These are phyloP conservation scores for Megacollybia platyphylla DNA, from an alignment of 1,284 basidiomycete genomes.

Conservation along the genomic window DNA sequence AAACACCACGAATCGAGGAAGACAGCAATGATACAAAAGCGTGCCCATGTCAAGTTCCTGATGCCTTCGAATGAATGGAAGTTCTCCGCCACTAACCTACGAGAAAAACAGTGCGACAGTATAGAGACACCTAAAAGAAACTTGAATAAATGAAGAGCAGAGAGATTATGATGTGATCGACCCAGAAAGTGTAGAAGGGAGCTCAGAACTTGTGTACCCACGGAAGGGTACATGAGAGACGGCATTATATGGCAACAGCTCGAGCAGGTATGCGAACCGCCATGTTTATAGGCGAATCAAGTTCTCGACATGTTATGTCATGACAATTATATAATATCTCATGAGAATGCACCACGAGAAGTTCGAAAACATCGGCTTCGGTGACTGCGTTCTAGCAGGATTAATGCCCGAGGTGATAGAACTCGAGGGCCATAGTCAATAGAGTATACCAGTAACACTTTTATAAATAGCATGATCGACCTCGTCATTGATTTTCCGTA, in stretches of 20 bases:
- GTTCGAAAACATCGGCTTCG: no score
- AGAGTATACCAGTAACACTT: no score
- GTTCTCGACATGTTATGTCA: neutral
- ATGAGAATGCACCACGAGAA: neutral
- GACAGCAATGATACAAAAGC: conserved; percentile 17
- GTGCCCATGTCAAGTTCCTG: conserved; percentile 16
- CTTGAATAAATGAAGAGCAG: neutral
- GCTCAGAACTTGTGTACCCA: conserved; percentile 5
- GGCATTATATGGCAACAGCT: neutral
- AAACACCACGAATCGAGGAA: conserved; percentile 23
- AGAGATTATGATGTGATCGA: neutral
- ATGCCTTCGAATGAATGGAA: conserved; percentile 10
- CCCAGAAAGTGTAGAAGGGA: conserved; percentile 6
- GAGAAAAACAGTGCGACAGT: conserved; percentile 21
- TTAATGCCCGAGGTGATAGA: no score
- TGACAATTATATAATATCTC: neutral
- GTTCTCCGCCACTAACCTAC: conserved; percentile 12
- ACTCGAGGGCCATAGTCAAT: no score
- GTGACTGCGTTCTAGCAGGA: no score
- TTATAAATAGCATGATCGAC: no score
- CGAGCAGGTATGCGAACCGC: neutral
- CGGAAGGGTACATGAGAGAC: conserved; percentile 3
- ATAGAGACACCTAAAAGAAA: conserved; percentile 16
- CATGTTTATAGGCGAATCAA: neutral
- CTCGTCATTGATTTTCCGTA: no score